Evolutionary conservation across 1,284 basidiomycete genomes (phyloP).

Genomic region (Pascua guehoae): DNA sequence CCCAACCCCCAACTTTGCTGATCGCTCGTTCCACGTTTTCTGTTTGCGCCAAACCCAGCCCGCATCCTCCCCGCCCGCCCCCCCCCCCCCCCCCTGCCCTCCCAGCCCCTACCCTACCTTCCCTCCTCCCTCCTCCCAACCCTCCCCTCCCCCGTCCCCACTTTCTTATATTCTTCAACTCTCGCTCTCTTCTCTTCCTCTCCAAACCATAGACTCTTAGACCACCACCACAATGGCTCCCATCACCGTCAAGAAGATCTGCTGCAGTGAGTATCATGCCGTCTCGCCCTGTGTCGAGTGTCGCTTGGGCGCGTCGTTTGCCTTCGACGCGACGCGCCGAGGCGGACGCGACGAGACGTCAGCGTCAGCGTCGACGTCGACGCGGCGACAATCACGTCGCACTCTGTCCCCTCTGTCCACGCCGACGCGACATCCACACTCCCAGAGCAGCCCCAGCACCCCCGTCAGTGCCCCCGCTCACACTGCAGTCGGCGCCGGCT

Average conservation of each 20-base stretch:
- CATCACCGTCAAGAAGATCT: conserved; percentile 75
- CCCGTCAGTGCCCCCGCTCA: not conserved
- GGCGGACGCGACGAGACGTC: not conserved
- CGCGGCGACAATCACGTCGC: not conserved
- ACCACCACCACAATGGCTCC: conserved; percentile 42
- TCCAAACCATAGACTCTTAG: not conserved
- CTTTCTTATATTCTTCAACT: not conserved
- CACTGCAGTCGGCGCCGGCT: conserved; percentile 81
- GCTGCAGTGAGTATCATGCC: conserved; percentile 68
- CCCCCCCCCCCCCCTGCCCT: too few species aligned
- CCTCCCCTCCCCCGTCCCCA: not conserved
- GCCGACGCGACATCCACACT: too few species aligned
- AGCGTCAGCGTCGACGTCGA: not conserved
- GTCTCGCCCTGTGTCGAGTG: not conserved
- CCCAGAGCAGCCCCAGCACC: not conserved
- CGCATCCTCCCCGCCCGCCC: too few species aligned
- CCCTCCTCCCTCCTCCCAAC: too few species aligned
- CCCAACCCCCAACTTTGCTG: too few species aligned
- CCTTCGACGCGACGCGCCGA: too few species aligned
- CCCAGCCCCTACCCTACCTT: too few species aligned
- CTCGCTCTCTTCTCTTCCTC: conserved; percentile 2
- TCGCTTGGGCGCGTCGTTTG: not conserved
- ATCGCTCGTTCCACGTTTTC: too few species aligned
- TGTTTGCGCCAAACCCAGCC: too few species aligned
- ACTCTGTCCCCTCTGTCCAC: not conserved